These are phyloP conservation scores for Flaveria floridana DNA, from an alignment of 140 eudicot genomes.

Conservation along the genomic window DNA sequence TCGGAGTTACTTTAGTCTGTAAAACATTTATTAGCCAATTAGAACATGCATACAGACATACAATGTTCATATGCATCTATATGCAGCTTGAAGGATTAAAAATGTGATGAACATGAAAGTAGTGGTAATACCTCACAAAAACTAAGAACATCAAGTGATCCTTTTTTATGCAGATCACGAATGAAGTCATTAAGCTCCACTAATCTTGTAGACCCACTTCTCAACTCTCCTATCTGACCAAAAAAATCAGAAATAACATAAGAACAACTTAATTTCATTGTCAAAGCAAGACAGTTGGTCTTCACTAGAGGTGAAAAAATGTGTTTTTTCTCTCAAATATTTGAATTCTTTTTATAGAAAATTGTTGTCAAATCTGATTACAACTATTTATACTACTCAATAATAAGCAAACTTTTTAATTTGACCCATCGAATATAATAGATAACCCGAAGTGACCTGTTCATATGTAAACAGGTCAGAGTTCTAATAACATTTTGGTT, in stretches of 20 bases:
- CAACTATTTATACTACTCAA: neutral
- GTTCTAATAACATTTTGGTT: too few relatives aligned
- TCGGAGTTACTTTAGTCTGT: conserved; percentile 98
- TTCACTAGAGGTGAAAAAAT: neutral
- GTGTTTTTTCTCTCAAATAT: neutral
- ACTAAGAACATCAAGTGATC: conserved; percentile 80
- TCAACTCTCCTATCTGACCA: conserved; percentile 79
- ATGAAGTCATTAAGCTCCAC: conserved; percentile 81
- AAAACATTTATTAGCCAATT: conserved; percentile 16
- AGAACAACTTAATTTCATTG: neutral
- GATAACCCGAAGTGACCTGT: neutral
- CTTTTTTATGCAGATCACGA: conserved; percentile 71
- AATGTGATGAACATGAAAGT: neutral
- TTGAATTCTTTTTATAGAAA: neutral
- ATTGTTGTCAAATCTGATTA: neutral
- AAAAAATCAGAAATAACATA: neutral
- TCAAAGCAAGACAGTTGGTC: neutral
- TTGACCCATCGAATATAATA: neutral
- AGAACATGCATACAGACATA: conserved; percentile 21
- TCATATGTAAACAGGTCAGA: neutral
- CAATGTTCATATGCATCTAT: neutral
- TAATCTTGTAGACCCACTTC: conserved; percentile 94
- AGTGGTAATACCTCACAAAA: conserved; percentile 74
- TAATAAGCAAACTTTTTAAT: neutral
- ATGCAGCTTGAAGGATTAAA: neutral